Evolutionary conservation across 73 alveolate species (phyloP).

Genomic region (Durusdinium trenchii): DNA sequence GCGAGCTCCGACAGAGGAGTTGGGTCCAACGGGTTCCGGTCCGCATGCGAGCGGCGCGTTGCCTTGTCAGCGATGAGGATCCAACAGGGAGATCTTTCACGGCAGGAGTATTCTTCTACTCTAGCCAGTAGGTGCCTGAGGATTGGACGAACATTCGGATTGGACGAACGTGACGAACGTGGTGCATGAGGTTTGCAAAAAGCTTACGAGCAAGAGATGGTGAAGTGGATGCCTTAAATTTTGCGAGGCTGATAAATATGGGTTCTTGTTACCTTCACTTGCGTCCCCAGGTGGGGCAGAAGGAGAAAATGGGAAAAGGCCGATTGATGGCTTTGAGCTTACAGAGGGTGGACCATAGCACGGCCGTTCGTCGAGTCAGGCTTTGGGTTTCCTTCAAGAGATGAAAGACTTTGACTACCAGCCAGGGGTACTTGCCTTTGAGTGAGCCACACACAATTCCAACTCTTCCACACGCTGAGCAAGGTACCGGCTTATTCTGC

Average conservation of each 20-base stretch:
- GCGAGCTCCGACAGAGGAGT: slow-evolving; percentile 75
- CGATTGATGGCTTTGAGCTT: neutral
- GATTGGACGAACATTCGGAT: neutral
- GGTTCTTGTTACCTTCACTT: neutral
- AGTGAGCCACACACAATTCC: neutral
- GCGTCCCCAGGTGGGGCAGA: slow-evolving; percentile 33
- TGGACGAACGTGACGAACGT: neutral
- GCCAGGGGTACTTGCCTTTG: neutral
- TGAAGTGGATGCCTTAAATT: neutral
- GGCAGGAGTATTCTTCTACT: slow-evolving; percentile 54
- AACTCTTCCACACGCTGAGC: neutral
- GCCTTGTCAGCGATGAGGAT: no score
- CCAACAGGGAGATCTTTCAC: slow-evolving; percentile 53
- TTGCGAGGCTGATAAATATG: neutral
- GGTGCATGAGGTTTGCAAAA: slow-evolving; percentile 12
- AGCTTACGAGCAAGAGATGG: slow-evolving; percentile 26
- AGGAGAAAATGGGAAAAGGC: slow-evolving; percentile 55
- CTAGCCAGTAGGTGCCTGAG: neutral
- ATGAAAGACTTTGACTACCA: slow-evolving; percentile 70
- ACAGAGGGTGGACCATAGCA: no score
- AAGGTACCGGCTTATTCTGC: slow-evolving; percentile 57
- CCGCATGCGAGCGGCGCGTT: no score
- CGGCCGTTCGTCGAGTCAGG: neutral
- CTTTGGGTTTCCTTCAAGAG: slow-evolving; percentile 57
- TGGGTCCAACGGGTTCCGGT: no score